Percentiles rank a stretch among this genome's conserved stretches.
phyloP scores from a whole-genome alignment of 2,329 filamentous ascomycete species.

The Ascosphaera aggregata region DNA sequence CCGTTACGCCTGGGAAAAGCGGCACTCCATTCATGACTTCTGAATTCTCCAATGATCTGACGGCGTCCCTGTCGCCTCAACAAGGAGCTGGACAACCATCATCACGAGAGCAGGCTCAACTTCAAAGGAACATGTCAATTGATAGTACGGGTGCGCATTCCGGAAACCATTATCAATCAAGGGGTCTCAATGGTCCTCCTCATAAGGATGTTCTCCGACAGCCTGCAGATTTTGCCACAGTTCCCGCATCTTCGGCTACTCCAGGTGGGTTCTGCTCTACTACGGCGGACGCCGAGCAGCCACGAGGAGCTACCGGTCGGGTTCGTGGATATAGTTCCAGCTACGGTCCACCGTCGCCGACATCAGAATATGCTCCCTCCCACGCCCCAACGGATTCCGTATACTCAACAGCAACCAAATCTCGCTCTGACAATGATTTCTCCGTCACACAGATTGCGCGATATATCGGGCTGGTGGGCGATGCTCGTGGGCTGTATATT shows the following conservation, averaged over 20 bases:
- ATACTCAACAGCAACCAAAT: slow-evolving; percentile 1
- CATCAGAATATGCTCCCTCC: background rate
- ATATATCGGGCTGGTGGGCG: slow-evolving; percentile 13
- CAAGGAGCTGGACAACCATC: no score
- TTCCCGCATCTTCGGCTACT: background rate
- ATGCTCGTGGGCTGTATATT: background rate
- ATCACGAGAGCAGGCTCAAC: no score
- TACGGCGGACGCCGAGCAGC: background rate
- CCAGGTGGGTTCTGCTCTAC: background rate
- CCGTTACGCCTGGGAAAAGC: no score
- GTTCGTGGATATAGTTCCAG: background rate
- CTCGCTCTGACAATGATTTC: slow-evolving; percentile 9
- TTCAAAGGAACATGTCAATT: no score
- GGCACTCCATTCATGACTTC: no score
- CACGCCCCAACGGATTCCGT: background rate
- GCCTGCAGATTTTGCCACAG: background rate
- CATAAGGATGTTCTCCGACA: no score
- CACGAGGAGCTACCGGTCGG: background rate
- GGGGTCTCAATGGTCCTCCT: background rate
- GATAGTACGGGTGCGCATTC: background rate
- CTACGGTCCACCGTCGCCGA: background rate
- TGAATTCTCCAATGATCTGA: no score
- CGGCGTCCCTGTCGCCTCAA: no score
- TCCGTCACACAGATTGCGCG: slow-evolving; percentile 19
- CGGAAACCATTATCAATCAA: background rate